Evolutionary conservation across 139 green algal genomes (phyloP), one percentile per base, ranked within the genome.

Genomic region (Ulvella scutata): DNA sequence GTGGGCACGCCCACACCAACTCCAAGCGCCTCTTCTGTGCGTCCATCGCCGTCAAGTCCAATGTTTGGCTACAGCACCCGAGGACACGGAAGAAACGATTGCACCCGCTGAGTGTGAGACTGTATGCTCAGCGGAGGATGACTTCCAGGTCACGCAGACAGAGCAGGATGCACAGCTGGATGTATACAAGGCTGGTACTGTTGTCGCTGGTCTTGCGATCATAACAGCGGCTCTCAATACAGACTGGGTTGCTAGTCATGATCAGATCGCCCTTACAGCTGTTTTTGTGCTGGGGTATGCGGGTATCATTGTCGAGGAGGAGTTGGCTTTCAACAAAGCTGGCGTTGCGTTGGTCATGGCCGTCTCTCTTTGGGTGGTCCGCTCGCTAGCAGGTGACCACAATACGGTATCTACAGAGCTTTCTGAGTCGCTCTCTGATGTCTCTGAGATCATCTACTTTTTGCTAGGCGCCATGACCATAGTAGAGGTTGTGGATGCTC

Each of bases 401-500:
- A 44, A n/a, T 72, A 62, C 36, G 28, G 67, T 82, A 29, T 43
- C 75, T 51, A 28, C n/a, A 4, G 72, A 81, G 43, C 38, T 79
- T 3, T 38, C 51, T 21, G 43, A 73, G 13, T 38, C 75, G 67
- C 81, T 88, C 37, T 38, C 39, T 0, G 79, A 84, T 29, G 79
- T 85, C 33, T 79, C 72, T 2, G 78, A 87, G 43, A 81, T 92
- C 28, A 85, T 92, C 26, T 92, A 89, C 80, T 92, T 92, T 80
- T 81, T 92, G 28, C 43, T 91, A 75, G 88, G 88, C 2, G 88
- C 88, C 38, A 92, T 92, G 88, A 90, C 88, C 10, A 87, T 92
- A 26, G 88, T 92, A 7, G 88, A 92, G 82, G 86, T 86, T 34
- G 81, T 86, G 3, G 81, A 87, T 74, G 76, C 76, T 3, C 83